phyloP scores from a whole-genome alignment of 2,329 filamentous ascomycete genomes.

The Talaromyces piceae region DNA sequence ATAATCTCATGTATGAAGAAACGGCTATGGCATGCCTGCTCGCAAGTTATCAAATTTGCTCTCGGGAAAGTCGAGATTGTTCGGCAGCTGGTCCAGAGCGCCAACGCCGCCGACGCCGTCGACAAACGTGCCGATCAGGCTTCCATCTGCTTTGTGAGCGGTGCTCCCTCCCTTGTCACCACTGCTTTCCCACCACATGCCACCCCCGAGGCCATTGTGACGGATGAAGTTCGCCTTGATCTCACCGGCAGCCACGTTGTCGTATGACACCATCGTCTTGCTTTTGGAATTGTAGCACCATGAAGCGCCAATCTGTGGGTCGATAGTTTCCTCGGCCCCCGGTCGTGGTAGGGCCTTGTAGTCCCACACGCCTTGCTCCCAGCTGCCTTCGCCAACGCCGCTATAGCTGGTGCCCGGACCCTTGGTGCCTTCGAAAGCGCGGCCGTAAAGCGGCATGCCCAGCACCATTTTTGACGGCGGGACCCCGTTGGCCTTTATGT shows the following conservation, averaged over 20 bases:
- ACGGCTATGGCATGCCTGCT: constrained; percentile 18
- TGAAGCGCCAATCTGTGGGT: constrained; percentile 59
- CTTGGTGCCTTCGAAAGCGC: constrained; percentile 72
- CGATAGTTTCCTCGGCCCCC: constrained; percentile 57
- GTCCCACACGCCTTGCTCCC: constrained; percentile 81
- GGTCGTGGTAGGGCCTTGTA: constrained; percentile 74
- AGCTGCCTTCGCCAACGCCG: constrained; percentile 66
- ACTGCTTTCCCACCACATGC: constrained; percentile 94
- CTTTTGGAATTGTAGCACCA: constrained; percentile 65
- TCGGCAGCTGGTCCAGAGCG: constrained; percentile 28
- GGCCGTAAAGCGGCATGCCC: constrained; percentile 95
- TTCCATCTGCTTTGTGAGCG: constrained; percentile 39
- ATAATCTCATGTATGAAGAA: too few species aligned
- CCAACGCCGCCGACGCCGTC: constrained; percentile 27
- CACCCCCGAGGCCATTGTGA: constrained; percentile 64
- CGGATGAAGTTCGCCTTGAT: constrained; percentile 66
- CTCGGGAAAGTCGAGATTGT: constrained; percentile 32
- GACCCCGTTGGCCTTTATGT: constrained; percentile 56
- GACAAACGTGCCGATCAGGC: constrained; percentile 56
- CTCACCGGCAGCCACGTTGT: constrained; percentile 52
- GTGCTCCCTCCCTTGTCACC: constrained; percentile 58
- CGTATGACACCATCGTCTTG: constrained; percentile 68
- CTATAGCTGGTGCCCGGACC: constrained; percentile 64
- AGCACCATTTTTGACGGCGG: constrained; percentile 66
- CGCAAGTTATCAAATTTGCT: constrained; percentile 35